Evolutionary conservation across 2,329 filamentous ascomycete species (phyloP).

Genomic region (Xylariaceae sp.): DNA sequence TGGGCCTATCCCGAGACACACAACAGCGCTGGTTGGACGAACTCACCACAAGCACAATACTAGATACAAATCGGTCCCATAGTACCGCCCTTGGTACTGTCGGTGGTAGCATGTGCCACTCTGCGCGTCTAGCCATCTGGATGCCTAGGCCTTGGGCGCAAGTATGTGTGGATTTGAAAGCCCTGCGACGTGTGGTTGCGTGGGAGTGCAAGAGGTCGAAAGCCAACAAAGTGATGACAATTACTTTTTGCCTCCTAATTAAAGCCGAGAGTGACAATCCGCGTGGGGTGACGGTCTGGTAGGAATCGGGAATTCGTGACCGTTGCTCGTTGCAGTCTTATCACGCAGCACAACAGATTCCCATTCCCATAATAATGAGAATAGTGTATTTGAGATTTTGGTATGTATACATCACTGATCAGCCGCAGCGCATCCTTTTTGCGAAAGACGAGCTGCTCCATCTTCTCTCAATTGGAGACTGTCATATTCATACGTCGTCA

Average conservation of each 20-base stretch:
- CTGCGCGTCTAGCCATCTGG: too few relatives aligned
- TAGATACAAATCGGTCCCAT: too few relatives aligned
- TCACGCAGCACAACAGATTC: neutral
- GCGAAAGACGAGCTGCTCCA: neutral
- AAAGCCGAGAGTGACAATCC: constrained; percentile 5
- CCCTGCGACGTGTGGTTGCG: neutral
- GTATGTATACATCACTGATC: constrained; percentile 5
- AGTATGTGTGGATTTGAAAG: neutral
- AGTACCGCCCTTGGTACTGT: too few relatives aligned
- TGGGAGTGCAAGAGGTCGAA: too few relatives aligned
- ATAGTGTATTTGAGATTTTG: constrained; percentile 17
- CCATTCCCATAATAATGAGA: neutral
- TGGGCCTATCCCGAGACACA: too few relatives aligned
- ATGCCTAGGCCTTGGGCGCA: too few relatives aligned
- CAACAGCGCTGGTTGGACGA: constrained; percentile 4
- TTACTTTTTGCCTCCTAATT: constrained; percentile 20
- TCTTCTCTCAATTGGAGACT: neutral
- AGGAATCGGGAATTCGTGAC: constrained; percentile 9
- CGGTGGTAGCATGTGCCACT: too few relatives aligned
- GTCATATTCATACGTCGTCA: neutral
- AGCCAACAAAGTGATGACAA: constrained; percentile 22
- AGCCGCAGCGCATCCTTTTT: constrained; percentile 18
- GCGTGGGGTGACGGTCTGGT: neutral
- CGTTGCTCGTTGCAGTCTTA: constrained; percentile 9
- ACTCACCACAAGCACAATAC: neutral